phyloP scores from a whole-genome alignment of 140 eudicot species.

The Oenanthe javanica region DNA sequence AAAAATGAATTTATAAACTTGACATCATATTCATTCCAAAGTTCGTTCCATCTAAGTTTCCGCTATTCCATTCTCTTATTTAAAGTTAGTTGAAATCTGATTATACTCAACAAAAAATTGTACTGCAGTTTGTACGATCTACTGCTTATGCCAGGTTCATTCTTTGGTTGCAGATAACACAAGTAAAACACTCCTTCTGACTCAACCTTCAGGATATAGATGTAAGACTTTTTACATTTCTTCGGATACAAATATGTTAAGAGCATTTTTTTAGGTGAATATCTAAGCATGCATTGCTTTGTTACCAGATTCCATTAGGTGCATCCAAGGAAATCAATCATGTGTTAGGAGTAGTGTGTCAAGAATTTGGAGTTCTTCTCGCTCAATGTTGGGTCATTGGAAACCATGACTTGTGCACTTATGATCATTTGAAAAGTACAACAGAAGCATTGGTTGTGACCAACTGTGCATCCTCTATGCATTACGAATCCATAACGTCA shows the following conservation, averaged over 20 bases:
- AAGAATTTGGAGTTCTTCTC: background rate
- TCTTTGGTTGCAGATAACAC: background rate
- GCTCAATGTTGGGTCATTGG: slow-evolving; percentile 4
- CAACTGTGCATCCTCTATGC: background rate
- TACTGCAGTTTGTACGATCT: background rate
- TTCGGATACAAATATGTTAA: background rate
- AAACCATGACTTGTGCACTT: background rate
- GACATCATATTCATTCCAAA: too few relatives aligned
- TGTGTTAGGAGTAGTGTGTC: background rate
- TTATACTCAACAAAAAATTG: background rate
- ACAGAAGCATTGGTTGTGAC: background rate
- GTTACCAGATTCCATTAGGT: background rate
- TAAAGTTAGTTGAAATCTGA: background rate
- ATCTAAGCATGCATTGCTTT: background rate
- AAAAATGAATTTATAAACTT: too few relatives aligned
- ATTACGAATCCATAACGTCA: background rate
- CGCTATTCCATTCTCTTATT: background rate
- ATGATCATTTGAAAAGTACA: background rate
- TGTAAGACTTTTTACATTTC: background rate
- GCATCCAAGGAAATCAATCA: background rate
- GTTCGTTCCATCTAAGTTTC: background rate
- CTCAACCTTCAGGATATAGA: background rate
- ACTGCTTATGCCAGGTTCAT: background rate
- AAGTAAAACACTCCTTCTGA: background rate
- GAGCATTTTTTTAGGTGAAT: background rate